Conservation (phyloP, 495 filamentous ascomycete species). For the Rhizodiscina lignyota region DNA sequence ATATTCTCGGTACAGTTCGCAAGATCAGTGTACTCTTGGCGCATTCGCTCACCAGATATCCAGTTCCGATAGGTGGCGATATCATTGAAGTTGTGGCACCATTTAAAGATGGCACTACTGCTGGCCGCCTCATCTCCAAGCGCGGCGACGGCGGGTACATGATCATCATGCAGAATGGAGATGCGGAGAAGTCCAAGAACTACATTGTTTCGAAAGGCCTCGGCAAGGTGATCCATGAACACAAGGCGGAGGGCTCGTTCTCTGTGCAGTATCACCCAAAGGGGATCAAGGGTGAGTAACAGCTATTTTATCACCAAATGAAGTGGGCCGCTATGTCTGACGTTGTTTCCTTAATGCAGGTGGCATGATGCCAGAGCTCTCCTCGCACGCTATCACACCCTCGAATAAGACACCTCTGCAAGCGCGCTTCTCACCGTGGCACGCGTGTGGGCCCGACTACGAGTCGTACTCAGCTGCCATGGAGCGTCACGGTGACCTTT, state of each 20-base stretch:
- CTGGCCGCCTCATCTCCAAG: conserved; percentile 14
- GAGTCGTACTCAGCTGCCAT: conserved; percentile 9
- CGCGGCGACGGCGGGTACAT: conserved; percentile 19
- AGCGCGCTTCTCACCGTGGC: conserved; percentile 16
- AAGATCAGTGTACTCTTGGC: not conserved
- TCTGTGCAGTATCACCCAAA: conserved; percentile 19
- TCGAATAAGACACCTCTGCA: conserved; percentile 12
- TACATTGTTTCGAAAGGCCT: conserved; percentile 12
- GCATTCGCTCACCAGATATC: not conserved
- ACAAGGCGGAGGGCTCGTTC: conserved; percentile 8
- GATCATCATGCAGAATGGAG: conserved; percentile 19
- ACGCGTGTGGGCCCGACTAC: conserved; percentile 14
- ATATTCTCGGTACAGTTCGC: conserved; percentile 9
- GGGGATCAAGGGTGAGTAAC: conserved; percentile 12
- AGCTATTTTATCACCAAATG: not conserved
- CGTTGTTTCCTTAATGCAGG: conserved; percentile 4
- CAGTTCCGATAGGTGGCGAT: conserved; percentile 15
- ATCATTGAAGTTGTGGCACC: conserved; percentile 17
- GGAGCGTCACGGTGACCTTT: conserved; percentile 10
- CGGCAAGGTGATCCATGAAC: conserved; percentile 11
- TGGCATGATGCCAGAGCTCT: conserved; percentile 18
- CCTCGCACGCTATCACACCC: conserved; percentile 10
- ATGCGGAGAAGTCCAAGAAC: conserved; percentile 8
- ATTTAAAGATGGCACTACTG: conserved; percentile 9
- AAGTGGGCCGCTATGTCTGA: not conserved